These are phyloP conservation scores for Calocybe cyanea DNA, from an alignment of 768 basidiomycete genomes.

Conservation along the genomic window DNA sequence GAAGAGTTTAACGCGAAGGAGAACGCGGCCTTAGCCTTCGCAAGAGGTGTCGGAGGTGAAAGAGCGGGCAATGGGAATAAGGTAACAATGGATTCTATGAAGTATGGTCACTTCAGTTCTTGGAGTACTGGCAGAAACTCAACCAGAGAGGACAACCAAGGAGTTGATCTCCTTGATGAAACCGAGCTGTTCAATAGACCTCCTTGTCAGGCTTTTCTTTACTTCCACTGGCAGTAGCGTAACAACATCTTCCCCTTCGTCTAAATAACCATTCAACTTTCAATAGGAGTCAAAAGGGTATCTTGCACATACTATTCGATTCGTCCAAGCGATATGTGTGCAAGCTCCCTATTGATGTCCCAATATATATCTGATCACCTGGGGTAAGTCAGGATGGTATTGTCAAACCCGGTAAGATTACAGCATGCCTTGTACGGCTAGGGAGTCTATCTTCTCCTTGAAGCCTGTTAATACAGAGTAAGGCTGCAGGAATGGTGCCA, in stretches of 20 bases:
- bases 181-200: constrained; percentile 84
- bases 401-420: neutral
- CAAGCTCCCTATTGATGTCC: constrained; percentile 53
- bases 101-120: neutral
- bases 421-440: constrained; percentile 36
- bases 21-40: constrained; percentile 76
- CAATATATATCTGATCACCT: constrained; percentile 63
- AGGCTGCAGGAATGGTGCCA: constrained; percentile 31
- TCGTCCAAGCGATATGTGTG: constrained; percentile 47
- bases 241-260: constrained; percentile 27
- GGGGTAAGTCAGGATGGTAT: neutral
- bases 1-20: constrained; percentile 75
- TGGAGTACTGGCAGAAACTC: constrained; percentile 15
- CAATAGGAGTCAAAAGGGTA: neutral
- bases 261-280: constrained; percentile 7
- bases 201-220: constrained; percentile 61
- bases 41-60: constrained; percentile 64
- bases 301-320: constrained; percentile 27
- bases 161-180: constrained; percentile 85
- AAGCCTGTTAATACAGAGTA: constrained; percentile 30
- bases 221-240: constrained; percentile 56
- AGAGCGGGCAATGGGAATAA: constrained; percentile 75
- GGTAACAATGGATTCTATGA: constrained; percentile 65
- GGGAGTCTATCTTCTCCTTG: constrained; percentile 43
- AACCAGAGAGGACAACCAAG: constrained; percentile 84